These are phyloP conservation scores for Erodium trifolium DNA, from an alignment of 441 rosid genomes.

Conservation along the genomic window DNA sequence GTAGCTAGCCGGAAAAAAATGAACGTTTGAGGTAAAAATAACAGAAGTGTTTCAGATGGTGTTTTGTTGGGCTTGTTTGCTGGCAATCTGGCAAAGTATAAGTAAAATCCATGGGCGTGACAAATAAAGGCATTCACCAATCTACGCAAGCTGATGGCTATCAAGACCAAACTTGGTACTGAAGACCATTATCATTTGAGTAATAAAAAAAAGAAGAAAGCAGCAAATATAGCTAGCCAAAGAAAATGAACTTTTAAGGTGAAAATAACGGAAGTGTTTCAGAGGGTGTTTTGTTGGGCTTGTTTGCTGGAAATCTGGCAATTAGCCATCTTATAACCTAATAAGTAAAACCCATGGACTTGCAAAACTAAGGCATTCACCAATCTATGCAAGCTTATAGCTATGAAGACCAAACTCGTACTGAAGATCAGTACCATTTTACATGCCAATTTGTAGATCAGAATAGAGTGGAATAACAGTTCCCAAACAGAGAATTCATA, in stretches of 20 bases:
- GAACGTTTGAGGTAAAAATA: slow-evolving; percentile 11
- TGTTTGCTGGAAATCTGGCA: too few species aligned
- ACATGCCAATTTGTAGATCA: not conserved
- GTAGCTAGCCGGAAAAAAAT: slow-evolving; percentile 10
- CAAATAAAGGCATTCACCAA: not conserved
- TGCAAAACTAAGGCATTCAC: too few species aligned
- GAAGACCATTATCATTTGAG: not conserved
- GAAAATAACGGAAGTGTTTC: too few species aligned
- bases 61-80: not conserved
- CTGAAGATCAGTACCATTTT: too few species aligned
- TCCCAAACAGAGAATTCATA: not conserved
- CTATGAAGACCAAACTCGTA: too few species aligned
- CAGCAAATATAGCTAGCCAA: too few species aligned
- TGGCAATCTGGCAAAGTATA: not conserved
- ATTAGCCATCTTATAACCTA: too few species aligned
- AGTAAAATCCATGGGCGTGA: not conserved
- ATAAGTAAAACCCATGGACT: too few species aligned
- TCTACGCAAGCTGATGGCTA: not conserved
- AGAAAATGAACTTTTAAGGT: too few species aligned
- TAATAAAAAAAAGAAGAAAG: too few species aligned
- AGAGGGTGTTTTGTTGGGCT: too few species aligned
- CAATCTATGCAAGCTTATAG: too few species aligned
- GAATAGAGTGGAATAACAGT: not conserved
- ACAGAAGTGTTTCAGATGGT: not conserved
- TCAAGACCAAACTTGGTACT: not conserved